Evolutionary conservation across 768 basidiomycete genomes (phyloP).

Genomic region (Mycena indigotica): DNA sequence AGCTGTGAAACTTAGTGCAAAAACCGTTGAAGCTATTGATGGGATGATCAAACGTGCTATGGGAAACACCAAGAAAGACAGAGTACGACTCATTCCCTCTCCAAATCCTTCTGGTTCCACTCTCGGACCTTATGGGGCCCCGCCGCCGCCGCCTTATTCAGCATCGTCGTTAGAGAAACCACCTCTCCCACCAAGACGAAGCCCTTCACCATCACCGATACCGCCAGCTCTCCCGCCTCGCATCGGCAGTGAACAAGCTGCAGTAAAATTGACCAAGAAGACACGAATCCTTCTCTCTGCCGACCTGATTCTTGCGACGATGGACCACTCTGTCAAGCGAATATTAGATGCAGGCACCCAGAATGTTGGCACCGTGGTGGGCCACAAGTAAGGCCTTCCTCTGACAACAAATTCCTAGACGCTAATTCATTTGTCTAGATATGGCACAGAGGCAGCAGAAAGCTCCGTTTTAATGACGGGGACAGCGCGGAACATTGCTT

Average conservation of each 20-base stretch:
- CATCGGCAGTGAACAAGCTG: conserved; percentile 14
- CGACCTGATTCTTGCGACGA: conserved; percentile 65
- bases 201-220: conserved; percentile 30
- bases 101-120: conserved; percentile 26
- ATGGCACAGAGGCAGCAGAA: conserved; percentile 65
- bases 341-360: conserved; percentile 54
- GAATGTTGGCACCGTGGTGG: conserved; percentile 50
- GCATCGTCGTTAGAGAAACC: conserved; percentile 18
- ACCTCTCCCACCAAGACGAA: conserved; percentile 26
- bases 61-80: conserved; percentile 43
- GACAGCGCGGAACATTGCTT: conserved; percentile 67
- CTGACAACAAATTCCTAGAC: neutral
- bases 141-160: conserved; percentile 14
- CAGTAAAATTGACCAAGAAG: conserved; percentile 39
- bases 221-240: conserved; percentile 42
- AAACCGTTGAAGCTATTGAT: conserved; percentile 64
- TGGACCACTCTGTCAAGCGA: conserved; percentile 59
- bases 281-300: conserved; percentile 60
- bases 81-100: conserved; percentile 12
- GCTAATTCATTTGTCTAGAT: conserved; percentile 34
- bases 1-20: conserved; percentile 66
- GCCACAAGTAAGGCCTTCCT: conserved; percentile 51
- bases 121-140: conserved; percentile 21
- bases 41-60: conserved; percentile 58
- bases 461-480: conserved; percentile 62